Evolutionary conservation across 2,329 filamentous ascomycete genomes (phyloP).

Genomic region (Aureobasidium sp.): DNA sequence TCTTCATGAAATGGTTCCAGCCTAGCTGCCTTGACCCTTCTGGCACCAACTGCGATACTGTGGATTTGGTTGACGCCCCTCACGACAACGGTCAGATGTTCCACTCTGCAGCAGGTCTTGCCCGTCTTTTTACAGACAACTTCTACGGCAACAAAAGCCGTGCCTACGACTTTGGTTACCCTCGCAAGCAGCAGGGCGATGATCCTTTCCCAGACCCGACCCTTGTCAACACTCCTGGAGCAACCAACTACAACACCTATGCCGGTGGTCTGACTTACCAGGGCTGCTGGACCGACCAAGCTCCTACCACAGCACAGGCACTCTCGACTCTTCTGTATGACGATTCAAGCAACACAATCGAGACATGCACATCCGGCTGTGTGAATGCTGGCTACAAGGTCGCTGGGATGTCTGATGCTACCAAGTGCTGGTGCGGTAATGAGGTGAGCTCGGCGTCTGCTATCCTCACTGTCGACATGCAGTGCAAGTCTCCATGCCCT

Average conservation of each 20-base stretch:
- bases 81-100: constrained; percentile 32
- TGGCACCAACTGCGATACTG: constrained; percentile 25
- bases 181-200: constrained; percentile 27
- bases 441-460: constrained; percentile 9
- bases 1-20: constrained; percentile 32
- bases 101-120: constrained; percentile 26
- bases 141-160: constrained; percentile 29
- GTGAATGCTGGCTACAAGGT: constrained; percentile 20
- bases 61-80: constrained; percentile 28
- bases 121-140: constrained; percentile 32
- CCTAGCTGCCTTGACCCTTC: constrained; percentile 19
- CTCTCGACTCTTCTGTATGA: constrained; percentile 23
- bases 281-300: constrained; percentile 30
- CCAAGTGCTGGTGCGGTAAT: constrained; percentile 12
- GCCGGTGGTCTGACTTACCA: constrained; percentile 30
- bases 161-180: constrained; percentile 31
- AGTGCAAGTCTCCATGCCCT: constrained; percentile 24
- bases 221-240: constrained; percentile 19
- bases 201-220: constrained; percentile 28
- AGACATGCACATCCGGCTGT: constrained; percentile 26
- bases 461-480: constrained; percentile 25
- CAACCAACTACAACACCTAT: constrained; percentile 24
- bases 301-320: constrained; percentile 16
- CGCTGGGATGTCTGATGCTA: constrained; percentile 9
- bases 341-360: constrained; percentile 24